Percentiles rank a stretch among this genome's conserved stretches.
Conservation (phyloP, 2,329 filamentous ascomycete genomes). For the Diaporthe velutina region DNA sequence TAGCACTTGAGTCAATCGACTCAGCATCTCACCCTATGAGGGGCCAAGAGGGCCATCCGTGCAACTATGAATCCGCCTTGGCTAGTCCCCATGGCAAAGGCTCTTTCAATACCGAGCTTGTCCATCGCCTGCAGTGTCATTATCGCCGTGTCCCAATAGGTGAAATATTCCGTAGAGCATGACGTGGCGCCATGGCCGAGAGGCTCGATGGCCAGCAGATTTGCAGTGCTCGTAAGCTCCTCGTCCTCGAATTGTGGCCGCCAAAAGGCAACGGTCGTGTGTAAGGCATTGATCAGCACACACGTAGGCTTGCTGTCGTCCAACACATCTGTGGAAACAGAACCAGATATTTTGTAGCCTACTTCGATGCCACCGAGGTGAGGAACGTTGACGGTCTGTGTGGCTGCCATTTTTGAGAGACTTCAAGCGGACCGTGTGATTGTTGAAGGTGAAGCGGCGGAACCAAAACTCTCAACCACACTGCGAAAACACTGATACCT, state of each 20-base stretch:
- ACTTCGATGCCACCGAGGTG: slow-evolving; percentile 62
- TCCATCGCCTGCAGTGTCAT: slow-evolving; percentile 70
- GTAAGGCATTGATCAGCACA: slow-evolving; percentile 66
- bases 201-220: slow-evolving; percentile 65
- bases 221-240: slow-evolving; percentile 55
- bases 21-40: slow-evolving; percentile 59
- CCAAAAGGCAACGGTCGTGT: slow-evolving; percentile 62
- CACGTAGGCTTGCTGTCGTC: slow-evolving; percentile 65
- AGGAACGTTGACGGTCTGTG: slow-evolving; percentile 58
- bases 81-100: slow-evolving; percentile 65
- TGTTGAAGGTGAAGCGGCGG: background rate
- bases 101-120: slow-evolving; percentile 61
- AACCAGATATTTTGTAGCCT: slow-evolving; percentile 52
- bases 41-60: slow-evolving; percentile 65
- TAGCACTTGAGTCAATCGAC: no score
- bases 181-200: slow-evolving; percentile 64
- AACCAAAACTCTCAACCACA: no score
- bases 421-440: no score
- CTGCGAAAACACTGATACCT: background rate
- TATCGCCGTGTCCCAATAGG: slow-evolving; percentile 67
- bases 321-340: slow-evolving; percentile 42
- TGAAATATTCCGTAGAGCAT: slow-evolving; percentile 59
- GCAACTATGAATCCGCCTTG: slow-evolving; percentile 65
- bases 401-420: slow-evolving; percentile 47
- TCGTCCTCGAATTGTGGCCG: slow-evolving; percentile 57